These are phyloP conservation scores for Stemphylium lycopersici DNA, from an alignment of 2,329 filamentous ascomycete genomes.

Conservation along the genomic window DNA sequence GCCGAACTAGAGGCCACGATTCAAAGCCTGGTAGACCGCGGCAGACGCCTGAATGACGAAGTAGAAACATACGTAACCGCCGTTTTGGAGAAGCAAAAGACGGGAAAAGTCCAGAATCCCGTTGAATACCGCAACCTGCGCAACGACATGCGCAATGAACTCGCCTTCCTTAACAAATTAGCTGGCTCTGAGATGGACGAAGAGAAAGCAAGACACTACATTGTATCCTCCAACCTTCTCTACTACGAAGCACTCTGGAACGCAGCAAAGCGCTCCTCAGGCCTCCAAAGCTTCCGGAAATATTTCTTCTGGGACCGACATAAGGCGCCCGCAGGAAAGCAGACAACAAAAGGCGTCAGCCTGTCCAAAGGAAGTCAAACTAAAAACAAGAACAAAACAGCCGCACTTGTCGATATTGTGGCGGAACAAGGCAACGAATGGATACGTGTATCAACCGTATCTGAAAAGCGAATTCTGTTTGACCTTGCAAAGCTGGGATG, in stretches of 20 bases:
- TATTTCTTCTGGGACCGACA: conserved; percentile 44
- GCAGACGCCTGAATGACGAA: conserved; percentile 48
- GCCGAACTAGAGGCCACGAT: conserved; percentile 33
- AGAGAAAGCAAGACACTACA: conserved; percentile 56
- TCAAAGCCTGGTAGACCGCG: conserved; percentile 46
- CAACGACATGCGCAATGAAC: conserved; percentile 46
- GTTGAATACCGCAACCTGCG: conserved; percentile 44
- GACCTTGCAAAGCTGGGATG: conserved; percentile 73
- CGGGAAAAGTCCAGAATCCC: conserved; percentile 43
- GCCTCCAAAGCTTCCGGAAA: conserved; percentile 61
- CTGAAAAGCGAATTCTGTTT: conserved; percentile 67
- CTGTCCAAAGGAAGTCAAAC: conserved; percentile 43
- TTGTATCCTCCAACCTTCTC: conserved; percentile 69
- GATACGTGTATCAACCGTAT: conserved; percentile 72
- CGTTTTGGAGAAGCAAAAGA: conserved; percentile 39
- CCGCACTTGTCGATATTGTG: conserved; percentile 68
- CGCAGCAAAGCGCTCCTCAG: conserved; percentile 63
- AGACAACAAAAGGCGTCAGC: conserved; percentile 34
- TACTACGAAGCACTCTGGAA: conserved; percentile 70
- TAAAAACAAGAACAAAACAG: conserved; percentile 54
- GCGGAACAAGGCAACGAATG: conserved; percentile 67
- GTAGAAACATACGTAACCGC: conserved; percentile 50
- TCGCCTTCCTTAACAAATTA: conserved; percentile 42
- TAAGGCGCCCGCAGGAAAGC: conserved; percentile 21
- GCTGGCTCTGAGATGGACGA: conserved; percentile 29